These are phyloP conservation scores for Neonectria punicea DNA, from an alignment of 2,329 filamentous ascomycete species.

Conservation along the genomic window DNA sequence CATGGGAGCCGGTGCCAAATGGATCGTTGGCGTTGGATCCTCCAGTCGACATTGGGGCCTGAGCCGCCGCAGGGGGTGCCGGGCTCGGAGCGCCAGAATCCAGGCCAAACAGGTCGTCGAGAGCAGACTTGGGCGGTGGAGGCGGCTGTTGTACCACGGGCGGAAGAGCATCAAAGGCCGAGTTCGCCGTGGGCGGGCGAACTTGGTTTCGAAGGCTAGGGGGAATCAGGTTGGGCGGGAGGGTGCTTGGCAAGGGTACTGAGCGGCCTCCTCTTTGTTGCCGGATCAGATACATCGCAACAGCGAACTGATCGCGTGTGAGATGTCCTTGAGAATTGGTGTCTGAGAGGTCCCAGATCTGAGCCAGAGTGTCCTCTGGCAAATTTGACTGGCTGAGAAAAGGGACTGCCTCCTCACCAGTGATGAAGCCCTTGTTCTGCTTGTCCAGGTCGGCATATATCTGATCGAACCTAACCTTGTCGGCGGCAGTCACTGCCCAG, in stretches of 20 bases:
- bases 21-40: conserved; percentile 74
- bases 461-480: conserved; percentile 88
- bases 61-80: conserved; percentile 65
- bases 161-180: conserved; percentile 63
- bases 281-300: conserved; percentile 96
- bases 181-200: conserved; percentile 61
- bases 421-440: conserved; percentile 82
- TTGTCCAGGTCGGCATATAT: conserved; percentile 89
- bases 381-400: conserved; percentile 95
- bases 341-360: conserved; percentile 97
- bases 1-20: conserved; percentile 64
- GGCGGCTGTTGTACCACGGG: conserved; percentile 50
- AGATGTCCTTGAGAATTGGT: conserved; percentile 90
- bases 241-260: conserved; percentile 73
- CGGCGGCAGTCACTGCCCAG: conserved; percentile 84
- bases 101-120: conserved; percentile 93
- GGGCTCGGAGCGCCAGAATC: conserved; percentile 70
- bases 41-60: conserved; percentile 76
- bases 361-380: conserved; percentile 86
- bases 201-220: conserved; percentile 80
- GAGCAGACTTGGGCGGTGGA: conserved; percentile 77
- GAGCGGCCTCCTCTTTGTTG: conserved; percentile 81
- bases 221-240: conserved; percentile 85
- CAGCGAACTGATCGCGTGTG: conserved; percentile 90
- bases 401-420: conserved; percentile 90